Conservation (phyloP, 208 protist species). For the Naegleria fowleri region DNA sequence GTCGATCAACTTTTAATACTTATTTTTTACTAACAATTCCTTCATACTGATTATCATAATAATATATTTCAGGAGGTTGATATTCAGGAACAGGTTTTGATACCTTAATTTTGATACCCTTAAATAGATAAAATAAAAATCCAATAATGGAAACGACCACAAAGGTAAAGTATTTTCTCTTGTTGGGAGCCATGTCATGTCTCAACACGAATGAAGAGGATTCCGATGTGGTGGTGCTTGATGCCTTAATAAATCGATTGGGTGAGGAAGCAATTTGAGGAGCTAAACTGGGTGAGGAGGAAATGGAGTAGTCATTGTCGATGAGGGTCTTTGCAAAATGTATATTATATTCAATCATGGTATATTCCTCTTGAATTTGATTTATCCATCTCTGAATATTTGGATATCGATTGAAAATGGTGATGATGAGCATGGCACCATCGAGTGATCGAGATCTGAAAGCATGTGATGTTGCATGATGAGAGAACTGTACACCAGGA, state of each 20-base stretch:
- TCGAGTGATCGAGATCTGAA: too few species aligned
- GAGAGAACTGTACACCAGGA: too few species aligned
- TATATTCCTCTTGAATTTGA: neutral
- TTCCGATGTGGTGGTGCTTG: neutral
- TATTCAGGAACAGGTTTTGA: neutral
- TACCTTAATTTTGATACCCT: neutral
- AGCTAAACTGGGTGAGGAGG: neutral
- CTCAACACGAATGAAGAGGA: too few species aligned
- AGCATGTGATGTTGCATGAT: too few species aligned
- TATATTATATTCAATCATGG: neutral
- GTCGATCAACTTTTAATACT: neutral
- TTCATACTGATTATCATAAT: neutral
- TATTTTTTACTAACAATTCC: neutral
- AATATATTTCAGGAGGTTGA: neutral
- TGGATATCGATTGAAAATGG: neutral
- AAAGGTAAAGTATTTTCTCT: neutral
- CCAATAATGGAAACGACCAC: neutral
- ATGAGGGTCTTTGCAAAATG: neutral
- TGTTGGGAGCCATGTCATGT: neutral
- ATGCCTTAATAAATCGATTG: neutral
- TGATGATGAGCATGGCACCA: neutral
- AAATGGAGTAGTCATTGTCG: neutral
- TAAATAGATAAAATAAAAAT: neutral
- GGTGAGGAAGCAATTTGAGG: neutral
- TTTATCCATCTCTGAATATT: neutral